Conservation (phyloP, 192 early-diverging fungal genomes). For the Obelidium mucronatum region DNA sequence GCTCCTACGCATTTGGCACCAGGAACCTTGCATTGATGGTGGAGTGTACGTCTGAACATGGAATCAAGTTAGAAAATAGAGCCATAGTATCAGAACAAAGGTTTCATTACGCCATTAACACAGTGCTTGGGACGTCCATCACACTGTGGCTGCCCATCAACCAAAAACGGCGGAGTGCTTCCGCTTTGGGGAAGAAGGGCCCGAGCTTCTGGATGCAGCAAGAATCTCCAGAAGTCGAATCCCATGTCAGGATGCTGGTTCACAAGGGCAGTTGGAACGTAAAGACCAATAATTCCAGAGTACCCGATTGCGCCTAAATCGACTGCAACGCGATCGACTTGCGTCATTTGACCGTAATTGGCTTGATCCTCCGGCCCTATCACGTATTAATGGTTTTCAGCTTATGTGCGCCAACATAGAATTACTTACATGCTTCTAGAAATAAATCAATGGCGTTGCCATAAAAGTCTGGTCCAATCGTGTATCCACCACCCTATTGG, state of each 20-base stretch:
- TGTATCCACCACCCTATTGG: neutral
- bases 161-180: neutral
- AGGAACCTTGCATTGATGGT: constrained; percentile 9
- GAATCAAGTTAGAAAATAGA: neutral
- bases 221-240: constrained; percentile 39
- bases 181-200: constrained; percentile 7
- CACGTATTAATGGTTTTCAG: no score
- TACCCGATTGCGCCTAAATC: constrained; percentile 31
- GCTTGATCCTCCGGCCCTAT: constrained; percentile 23
- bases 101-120: constrained; percentile 12
- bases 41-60: constrained; percentile 15
- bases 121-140: neutral
- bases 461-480: constrained; percentile 14
- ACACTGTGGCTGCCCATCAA: constrained; percentile 9
- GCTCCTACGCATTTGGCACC: constrained; percentile 7
- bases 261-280: constrained; percentile 24
- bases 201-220: constrained; percentile 17
- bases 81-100: neutral
- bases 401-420: neutral
- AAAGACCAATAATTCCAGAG: constrained; percentile 29
- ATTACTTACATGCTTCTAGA: constrained; percentile 23
- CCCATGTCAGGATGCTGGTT: constrained; percentile 14
- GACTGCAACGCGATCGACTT: constrained; percentile 11
- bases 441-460: constrained; percentile 4
- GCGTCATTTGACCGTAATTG: constrained; percentile 21